Evolutionary conservation across 2,329 filamentous ascomycete species (phyloP), one percentile per base, ranked within the genome.

Genomic region (Chaetoscypha palmicola): DNA sequence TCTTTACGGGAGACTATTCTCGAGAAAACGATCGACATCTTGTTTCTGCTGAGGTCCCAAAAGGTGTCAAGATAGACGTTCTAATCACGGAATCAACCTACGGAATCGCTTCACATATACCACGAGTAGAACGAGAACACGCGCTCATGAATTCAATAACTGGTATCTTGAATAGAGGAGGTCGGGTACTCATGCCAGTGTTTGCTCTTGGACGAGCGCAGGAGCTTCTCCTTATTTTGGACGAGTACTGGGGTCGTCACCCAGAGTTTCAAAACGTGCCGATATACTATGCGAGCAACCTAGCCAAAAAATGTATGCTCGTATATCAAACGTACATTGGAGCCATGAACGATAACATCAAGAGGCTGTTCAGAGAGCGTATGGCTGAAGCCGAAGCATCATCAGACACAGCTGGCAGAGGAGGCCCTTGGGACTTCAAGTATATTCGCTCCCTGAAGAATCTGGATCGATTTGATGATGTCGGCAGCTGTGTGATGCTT

Each of bases 301-400:
- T 97, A 32, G 92, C 92, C 1, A 75, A 91, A 50, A 92, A 95
- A 66, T 98, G 92, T 68, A 98, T 98, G 92, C 79, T 96, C 22
- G 89, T 97, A 3, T 98, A 98, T 62, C 92, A 97, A 64, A 98
- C 92, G 1, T 98, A 97, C 59, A 88, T 97, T 38, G 88, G 90
- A 38, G 89, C 90, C 43, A 98, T 98, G 92, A 98, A 98, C 63
- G 91, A 97, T 60, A 97, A 96, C 58, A 97, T 98, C 70, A 96
- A 95, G 64, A 79, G 87, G 9, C 76, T 95, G n/a, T 96, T 96
- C 66, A 77, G 85, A 41, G 89, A 94, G 64, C 81, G 88, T 37
- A 94, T 95, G 79, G 88, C 87, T 3, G 88, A 94, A 62, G 86
- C 88, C 8, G 87, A 94, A 62, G 83, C 84, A 0, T 81, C 80